phyloP scores from a whole-genome alignment of 805 yeast species.

The Cyberlindnera bimundalis region DNA sequence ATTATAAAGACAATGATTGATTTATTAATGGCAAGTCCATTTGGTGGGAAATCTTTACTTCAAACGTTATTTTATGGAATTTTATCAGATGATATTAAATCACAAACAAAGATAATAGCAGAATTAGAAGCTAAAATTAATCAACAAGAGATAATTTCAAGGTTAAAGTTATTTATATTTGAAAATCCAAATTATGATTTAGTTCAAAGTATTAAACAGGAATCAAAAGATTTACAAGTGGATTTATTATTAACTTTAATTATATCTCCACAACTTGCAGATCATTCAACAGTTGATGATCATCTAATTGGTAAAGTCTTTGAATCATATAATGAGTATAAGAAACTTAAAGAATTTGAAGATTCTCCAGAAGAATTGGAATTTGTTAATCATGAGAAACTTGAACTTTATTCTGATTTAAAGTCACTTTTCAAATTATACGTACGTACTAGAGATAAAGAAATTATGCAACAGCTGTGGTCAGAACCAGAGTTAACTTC shows the following conservation, averaged over 20 bases:
- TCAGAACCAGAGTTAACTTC: slow-evolving; percentile 78
- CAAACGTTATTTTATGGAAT: slow-evolving; percentile 73
- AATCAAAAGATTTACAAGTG: slow-evolving; percentile 18
- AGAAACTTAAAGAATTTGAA: slow-evolving; percentile 25
- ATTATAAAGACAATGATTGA: slow-evolving; percentile 79
- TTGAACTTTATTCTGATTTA: slow-evolving; percentile 44
- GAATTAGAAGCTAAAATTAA: slow-evolving; percentile 41
- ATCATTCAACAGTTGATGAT: slow-evolving; percentile 14
- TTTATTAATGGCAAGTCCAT: slow-evolving; percentile 75
- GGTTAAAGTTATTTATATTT: slow-evolving; percentile 32
- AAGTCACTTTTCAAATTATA: slow-evolving; percentile 61
- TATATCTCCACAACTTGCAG: slow-evolving; percentile 24
- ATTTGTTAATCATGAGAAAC: slow-evolving; percentile 23
- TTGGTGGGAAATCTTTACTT: slow-evolving; percentile 62
- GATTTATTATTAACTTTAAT: slow-evolving; percentile 23
- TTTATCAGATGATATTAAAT: slow-evolving; percentile 69
- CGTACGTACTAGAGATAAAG: slow-evolving; percentile 72
- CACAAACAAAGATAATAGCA: slow-evolving; percentile 51
- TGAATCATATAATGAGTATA: slow-evolving; percentile 27
- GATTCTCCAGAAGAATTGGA: slow-evolving; percentile 19
- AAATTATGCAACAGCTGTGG: slow-evolving; percentile 73
- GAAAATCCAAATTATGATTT: slow-evolving; percentile 32
- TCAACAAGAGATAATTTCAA: slow-evolving; percentile 24
- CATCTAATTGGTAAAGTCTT: slow-evolving; percentile 19
- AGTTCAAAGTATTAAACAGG: slow-evolving; percentile 26